These are phyloP conservation scores for Cucurbita pepo DNA, from an alignment of 306 rosid species.

Conservation along the genomic window DNA sequence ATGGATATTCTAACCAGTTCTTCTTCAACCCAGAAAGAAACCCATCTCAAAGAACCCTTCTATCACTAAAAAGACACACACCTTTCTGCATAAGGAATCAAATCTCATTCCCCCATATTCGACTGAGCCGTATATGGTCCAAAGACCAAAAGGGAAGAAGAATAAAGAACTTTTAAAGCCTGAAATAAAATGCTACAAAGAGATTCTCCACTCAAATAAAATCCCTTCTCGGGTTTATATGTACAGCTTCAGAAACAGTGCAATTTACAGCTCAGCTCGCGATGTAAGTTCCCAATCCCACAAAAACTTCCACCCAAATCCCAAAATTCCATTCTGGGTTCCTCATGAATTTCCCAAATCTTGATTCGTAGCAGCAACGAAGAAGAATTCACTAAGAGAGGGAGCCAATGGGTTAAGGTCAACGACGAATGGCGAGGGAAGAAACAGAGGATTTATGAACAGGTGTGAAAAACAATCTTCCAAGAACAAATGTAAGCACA, in stretches of 20 bases:
- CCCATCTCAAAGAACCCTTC: not conserved
- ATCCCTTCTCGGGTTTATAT: not conserved
- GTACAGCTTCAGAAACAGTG: not conserved
- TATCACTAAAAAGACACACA: not conserved
- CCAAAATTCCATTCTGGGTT: not conserved
- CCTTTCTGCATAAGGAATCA: not conserved
- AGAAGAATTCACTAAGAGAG: not conserved
- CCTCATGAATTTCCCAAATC: constrained; percentile 7
- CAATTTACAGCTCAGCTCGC: not conserved
- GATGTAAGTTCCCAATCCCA: not conserved
- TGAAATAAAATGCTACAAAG: not conserved
- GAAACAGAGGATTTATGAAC: not conserved
- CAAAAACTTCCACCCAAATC: not conserved
- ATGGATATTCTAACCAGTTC: not conserved
- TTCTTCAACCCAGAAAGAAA: not conserved
- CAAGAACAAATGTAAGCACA: constrained; percentile 16
- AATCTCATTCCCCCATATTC: not conserved
- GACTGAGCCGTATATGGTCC: not conserved
- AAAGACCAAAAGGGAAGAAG: not conserved
- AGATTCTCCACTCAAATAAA: not conserved
- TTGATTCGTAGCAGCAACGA: constrained; percentile 8
- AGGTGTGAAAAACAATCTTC: not conserved
- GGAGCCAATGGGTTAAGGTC: not conserved
- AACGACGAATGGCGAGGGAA: not conserved
- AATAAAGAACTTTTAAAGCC: not conserved